Percentiles rank a stretch among this genome's conserved stretches.
phyloP scores from a whole-genome alignment of 306 rosid genomes.

The Gleditsia sinensis region DNA sequence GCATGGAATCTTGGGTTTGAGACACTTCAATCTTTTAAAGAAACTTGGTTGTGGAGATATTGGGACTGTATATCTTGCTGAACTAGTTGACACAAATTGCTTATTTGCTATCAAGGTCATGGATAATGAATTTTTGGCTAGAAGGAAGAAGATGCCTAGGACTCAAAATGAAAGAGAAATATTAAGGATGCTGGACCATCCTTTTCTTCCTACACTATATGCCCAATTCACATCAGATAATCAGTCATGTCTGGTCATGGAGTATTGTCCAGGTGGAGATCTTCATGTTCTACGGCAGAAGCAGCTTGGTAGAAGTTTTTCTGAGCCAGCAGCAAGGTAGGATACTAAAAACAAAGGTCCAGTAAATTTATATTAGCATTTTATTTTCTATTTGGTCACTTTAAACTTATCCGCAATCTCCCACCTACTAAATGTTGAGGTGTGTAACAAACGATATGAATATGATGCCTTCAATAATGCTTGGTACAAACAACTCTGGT shows the following conservation, averaged over 20 bases:
- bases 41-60: conserved; percentile 99
- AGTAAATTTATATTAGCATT: conserved; percentile 22
- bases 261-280: conserved; percentile 99
- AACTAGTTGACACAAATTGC: conserved; percentile 75
- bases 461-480: conserved; percentile 12
- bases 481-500: neutral
- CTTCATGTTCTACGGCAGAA: conserved; percentile 96
- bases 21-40: conserved; percentile 86
- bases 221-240: conserved; percentile 89
- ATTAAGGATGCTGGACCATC: conserved; percentile 94
- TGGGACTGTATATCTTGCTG: conserved; percentile 96
- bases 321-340: conserved; percentile 91
- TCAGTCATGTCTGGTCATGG: conserved; percentile 92
- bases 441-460: conserved; percentile 2
- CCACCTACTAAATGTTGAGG: conserved; percentile 20
- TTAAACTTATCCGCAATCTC: conserved; percentile 7
- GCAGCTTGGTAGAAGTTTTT: conserved; percentile 73
- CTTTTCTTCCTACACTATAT: conserved; percentile 94
- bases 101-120: conserved; percentile 95
- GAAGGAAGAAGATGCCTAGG: conserved; percentile 94
- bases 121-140: conserved; percentile 93
- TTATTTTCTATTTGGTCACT: conserved; percentile 3
- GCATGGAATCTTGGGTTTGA: conserved; percentile 73
- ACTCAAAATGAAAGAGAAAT: conserved; percentile 97
- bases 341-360: conserved; percentile 19